Evolutionary conservation across 352 stramenopile genomes (phyloP), one percentile per base, ranked within the genome.

Genomic region (Phytophthora colocasiae): DNA sequence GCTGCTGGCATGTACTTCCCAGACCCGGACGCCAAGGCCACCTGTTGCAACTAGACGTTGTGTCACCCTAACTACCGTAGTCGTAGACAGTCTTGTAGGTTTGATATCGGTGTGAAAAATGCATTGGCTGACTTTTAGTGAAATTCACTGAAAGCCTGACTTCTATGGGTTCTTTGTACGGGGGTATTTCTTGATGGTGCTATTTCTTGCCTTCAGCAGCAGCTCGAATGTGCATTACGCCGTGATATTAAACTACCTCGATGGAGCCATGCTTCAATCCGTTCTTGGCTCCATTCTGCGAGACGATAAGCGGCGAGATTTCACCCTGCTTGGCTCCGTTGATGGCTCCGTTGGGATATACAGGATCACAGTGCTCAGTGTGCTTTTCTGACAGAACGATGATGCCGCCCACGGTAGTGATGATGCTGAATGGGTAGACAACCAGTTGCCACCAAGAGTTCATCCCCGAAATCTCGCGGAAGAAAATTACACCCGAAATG

Each of bases 401-500:
- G 46, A 95, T 88, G 15, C 87, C 87, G 2, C 81, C 80, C 61
- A 95, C 81, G 0, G 87, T 95, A 19, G 82, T 93, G 60, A 84
- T 60, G 63, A 95, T 93, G 58, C 81, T 91, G 36, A 89, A 50
- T 2, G 87, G 87, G 59, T 95, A 95, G 47, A 95, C 45, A 41
- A 82, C 61, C 40, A 79, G 66, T 66, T 95, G 87, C 87, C 87
- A 95, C 85, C 83, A 95, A 44, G 81, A 74, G 48, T 82, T 85
- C 83, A 96, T 96, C 47, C 81, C 87, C 2, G 80, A 68, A 58
- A 86, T 92, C 77, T 96, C 87, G 58, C 93, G 84, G 75, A 96
- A 96, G 66, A 96, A 96, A 52, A 96, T 90, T 41, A 96, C 86
- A 6, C 87, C 87, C 3, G 84, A 93, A 63, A 96, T 75, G 50